Percentiles rank a stretch among this genome's conserved stretches.
Evolutionary conservation across 2,329 filamentous ascomycete species (phyloP).

Genomic region (Drechslerella coelobrocha): DNA sequence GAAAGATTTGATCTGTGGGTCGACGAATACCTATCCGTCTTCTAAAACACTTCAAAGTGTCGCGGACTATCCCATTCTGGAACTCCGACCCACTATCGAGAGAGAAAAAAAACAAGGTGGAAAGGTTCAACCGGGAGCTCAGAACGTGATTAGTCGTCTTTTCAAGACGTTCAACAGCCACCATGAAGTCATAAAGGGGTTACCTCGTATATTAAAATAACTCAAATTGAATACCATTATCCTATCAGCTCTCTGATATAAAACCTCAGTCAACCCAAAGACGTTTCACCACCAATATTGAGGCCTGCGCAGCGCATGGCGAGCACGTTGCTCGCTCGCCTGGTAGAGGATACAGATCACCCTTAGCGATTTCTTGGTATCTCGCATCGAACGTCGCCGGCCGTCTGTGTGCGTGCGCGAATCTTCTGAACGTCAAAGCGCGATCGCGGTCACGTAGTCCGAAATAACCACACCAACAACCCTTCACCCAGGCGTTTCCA

Average conservation of each 20-base stretch:
- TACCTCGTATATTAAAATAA: constrained; percentile 19
- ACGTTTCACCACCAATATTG: background rate
- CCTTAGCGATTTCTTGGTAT: constrained; percentile 42
- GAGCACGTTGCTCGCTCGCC: constrained; percentile 39
- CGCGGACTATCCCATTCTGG: constrained; percentile 22
- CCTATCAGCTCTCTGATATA: constrained; percentile 2
- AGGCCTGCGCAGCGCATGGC: constrained; percentile 20
- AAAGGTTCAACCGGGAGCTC: background rate
- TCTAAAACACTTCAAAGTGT: too few species aligned
- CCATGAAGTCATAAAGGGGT: constrained; percentile 21
- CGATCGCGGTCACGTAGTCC: background rate
- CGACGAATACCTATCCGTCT: too few species aligned
- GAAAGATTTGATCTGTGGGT: too few species aligned
- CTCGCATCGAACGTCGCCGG: constrained; percentile 29
- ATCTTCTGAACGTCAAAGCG: constrained; percentile 20
- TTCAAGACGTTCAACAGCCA: background rate
- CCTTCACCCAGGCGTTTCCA: constrained; percentile 1
- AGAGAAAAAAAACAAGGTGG: background rate
- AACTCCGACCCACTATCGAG: constrained; percentile 15
- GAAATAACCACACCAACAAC: constrained; percentile 1
- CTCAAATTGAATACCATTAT: constrained; percentile 7
- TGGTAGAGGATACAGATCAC: constrained; percentile 3
- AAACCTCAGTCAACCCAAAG: background rate
- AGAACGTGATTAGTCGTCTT: background rate
- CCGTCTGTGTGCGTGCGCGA: background rate